Evolutionary conservation across 805 yeast species (phyloP).

Genomic region (Zygosaccharomyces bisporus): DNA sequence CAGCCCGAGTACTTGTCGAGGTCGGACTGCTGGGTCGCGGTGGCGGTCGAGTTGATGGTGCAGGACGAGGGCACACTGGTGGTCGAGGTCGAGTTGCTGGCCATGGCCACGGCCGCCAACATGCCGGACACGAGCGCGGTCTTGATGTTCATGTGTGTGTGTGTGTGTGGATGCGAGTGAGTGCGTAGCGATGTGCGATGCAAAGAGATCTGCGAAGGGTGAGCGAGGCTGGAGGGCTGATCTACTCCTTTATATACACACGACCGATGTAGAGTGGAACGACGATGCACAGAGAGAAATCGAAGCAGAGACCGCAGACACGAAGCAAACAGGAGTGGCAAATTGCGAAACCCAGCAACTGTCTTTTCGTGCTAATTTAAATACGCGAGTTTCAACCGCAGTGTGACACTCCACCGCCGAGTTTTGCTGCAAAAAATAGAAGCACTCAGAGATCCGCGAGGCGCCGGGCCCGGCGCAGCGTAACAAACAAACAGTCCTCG

Average conservation of each 20-base stretch:
- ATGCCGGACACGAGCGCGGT: conserved; percentile 47
- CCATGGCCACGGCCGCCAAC: conserved; percentile 46
- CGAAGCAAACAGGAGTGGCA: not conserved
- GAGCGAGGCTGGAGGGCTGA: not conserved
- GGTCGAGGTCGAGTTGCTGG: conserved; percentile 46
- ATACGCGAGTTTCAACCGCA: conserved; percentile 5
- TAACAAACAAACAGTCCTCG: not conserved
- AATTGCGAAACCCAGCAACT: conserved; percentile 1
- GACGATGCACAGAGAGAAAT: not conserved
- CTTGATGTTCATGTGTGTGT: conserved; percentile 50
- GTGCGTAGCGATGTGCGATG: not conserved
- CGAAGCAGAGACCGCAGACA: not conserved
- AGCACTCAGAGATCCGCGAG: not conserved
- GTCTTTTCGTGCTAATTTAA: conserved; percentile 5
- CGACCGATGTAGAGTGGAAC: not conserved
- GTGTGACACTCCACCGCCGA: not conserved
- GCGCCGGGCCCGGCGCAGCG: not conserved
- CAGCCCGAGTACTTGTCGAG: conserved; percentile 72
- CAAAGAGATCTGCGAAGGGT: not conserved
- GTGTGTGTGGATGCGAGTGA: not conserved
- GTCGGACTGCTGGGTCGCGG: conserved; percentile 78
- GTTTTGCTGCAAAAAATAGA: not conserved
- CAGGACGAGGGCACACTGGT: conserved; percentile 56
- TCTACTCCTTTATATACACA: not conserved
- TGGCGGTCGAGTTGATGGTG: conserved; percentile 54